phyloP scores from a whole-genome alignment of 495 filamentous ascomycete species.

The Cairneyella variabilis region DNA sequence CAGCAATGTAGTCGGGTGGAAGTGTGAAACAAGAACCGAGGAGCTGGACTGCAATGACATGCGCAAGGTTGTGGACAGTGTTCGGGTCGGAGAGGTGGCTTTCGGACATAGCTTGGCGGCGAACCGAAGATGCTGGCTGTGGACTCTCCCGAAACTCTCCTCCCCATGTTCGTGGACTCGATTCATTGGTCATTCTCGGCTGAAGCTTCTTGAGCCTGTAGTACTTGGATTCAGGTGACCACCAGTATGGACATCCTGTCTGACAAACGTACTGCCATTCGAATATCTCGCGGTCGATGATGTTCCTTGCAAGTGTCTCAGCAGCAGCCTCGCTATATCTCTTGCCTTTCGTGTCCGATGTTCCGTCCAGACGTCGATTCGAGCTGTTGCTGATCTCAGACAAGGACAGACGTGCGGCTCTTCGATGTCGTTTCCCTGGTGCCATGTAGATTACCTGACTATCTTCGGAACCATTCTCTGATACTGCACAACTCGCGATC shows the following conservation, averaged over 20 bases:
- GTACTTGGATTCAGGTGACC: constrained; percentile 21
- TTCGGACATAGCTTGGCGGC: constrained; percentile 20
- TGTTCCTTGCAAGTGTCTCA: constrained; percentile 14
- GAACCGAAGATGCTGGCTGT: not conserved
- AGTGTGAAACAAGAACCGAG: constrained; percentile 29
- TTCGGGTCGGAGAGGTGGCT: constrained; percentile 9
- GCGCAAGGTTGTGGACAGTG: constrained; percentile 18
- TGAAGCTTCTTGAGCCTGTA: constrained; percentile 10
- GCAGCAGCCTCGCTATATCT: not conserved
- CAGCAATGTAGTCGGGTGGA: constrained; percentile 13
- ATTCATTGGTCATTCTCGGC: not conserved
- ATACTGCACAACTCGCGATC: not conserved
- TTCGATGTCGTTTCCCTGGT: not conserved
- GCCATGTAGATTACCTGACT: constrained; percentile 23
- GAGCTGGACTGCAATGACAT: constrained; percentile 28
- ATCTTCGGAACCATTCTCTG: constrained; percentile 13
- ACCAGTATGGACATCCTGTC: constrained; percentile 26
- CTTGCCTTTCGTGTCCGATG: not conserved
- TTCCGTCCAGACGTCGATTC: constrained; percentile 4
- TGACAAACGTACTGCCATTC: constrained; percentile 25
- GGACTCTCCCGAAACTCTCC: constrained; percentile 1
- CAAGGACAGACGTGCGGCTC: constrained; percentile 1
- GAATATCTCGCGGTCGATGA: constrained; percentile 24
- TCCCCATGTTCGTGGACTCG: constrained; percentile 5
- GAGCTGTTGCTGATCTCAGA: constrained; percentile 14